A percentile compares a stretch with the other conserved stretches of the same genome.
Conservation (phyloP, 768 basidiomycete genomes). For the Dioszegia aurantiaca region DNA sequence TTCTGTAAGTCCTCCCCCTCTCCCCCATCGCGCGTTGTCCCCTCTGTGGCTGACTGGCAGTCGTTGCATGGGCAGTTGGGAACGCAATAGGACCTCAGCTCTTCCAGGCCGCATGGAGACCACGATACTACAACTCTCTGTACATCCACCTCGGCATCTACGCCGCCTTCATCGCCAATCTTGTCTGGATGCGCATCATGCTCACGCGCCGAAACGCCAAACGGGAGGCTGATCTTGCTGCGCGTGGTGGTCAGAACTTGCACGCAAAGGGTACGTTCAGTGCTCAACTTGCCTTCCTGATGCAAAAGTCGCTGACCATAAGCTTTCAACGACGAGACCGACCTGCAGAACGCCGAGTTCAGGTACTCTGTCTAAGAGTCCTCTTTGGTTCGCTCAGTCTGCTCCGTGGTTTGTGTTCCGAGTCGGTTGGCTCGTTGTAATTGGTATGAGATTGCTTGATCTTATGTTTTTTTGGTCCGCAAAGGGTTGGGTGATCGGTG, state of each 20-base stretch:
- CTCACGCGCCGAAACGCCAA: constrained; percentile 4
- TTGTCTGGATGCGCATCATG: constrained; percentile 3
- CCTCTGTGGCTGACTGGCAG: not conserved
- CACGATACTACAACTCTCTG: constrained; percentile 58
- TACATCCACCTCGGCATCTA: constrained; percentile 57
- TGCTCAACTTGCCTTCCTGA: too few species aligned
- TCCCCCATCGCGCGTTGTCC: not conserved
- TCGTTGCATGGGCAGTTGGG: not conserved
- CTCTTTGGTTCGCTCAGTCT: too few species aligned
- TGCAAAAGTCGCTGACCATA: not conserved
- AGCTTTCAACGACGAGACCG: constrained; percentile 17
- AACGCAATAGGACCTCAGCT: constrained; percentile 59
- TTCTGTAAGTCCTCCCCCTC: not conserved
- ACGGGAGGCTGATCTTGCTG: constrained; percentile 1
- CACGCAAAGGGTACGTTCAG: not conserved
- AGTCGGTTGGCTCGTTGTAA: too few species aligned
- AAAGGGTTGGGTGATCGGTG: too few species aligned
- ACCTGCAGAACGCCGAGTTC: constrained; percentile 15
- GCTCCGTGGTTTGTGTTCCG: too few species aligned
- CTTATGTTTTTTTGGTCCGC: too few species aligned
- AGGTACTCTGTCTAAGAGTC: constrained; percentile 9
- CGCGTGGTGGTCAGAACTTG: not conserved
- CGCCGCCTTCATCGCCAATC: constrained; percentile 30
- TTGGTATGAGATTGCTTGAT: too few species aligned
- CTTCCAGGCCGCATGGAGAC: constrained; percentile 56